These are phyloP conservation scores for Sicyos baderoa DNA, from an alignment of 306 rosid genomes.

Conservation along the genomic window DNA sequence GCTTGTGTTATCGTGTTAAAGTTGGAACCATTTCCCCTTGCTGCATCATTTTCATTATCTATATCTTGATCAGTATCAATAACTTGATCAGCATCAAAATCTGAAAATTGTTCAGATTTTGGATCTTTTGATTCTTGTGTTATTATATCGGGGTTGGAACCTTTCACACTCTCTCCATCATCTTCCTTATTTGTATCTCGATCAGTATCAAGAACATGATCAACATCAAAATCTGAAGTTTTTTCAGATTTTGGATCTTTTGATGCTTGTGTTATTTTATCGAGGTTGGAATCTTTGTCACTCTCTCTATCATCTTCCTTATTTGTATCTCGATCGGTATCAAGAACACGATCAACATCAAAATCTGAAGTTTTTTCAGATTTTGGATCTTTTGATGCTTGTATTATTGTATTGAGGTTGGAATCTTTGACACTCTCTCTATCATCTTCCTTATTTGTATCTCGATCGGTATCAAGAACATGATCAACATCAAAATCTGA, in stretches of 20 bases:
- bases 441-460: constrained; percentile 28
- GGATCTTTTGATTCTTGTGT: constrained; percentile 22
- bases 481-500: not conserved
- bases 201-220: not conserved
- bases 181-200: constrained; percentile 26
- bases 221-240: not conserved
- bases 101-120: constrained; percentile 19
- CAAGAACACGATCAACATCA: not conserved
- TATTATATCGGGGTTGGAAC: constrained; percentile 17
- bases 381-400: constrained; percentile 26
- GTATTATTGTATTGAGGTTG: constrained; percentile 6
- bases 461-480: constrained; percentile 4
- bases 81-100: not conserved
- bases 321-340: constrained; percentile 17
- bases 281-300: constrained; percentile 16
- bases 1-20: constrained; percentile 1
- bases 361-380: not conserved
- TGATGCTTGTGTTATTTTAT: constrained; percentile 20
- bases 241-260: constrained; percentile 26
- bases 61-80: constrained; percentile 10
- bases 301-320: constrained; percentile 30
- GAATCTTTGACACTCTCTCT: constrained; percentile 20
- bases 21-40: constrained; percentile 13
- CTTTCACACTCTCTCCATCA: constrained; percentile 19
- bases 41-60: constrained; percentile 31